Base-by-base conservation (phyloP, 257 asterid species). In the Buddleja alternifolia region DNA sequence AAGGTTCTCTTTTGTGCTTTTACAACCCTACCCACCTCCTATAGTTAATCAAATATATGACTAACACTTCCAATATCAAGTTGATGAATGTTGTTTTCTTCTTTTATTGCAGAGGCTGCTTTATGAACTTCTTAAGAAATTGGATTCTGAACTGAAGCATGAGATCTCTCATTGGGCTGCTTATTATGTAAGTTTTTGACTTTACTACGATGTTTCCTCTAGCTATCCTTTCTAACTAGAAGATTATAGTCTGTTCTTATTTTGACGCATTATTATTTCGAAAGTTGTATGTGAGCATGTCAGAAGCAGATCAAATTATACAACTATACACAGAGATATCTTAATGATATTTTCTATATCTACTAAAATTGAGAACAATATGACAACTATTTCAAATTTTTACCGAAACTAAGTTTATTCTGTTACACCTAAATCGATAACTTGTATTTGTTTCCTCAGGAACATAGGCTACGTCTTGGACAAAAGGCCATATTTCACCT, bases 401-500 rank as follows among this genome's bases (percentile, higher is more conserved):
- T 53, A 48, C n/a, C 17, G 7, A 34, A 14, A 53, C 60, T 4
- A 39, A 60, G 55, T 23, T 12, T 25, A 29, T 10, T 34, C n/a
- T 14, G 41, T 11, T 46, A 60, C 50, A 37, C 45, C 60, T 51
- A 29, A 72, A 45, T 21, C 36, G 56, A 57, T 48, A 19, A 25
- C 46, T 36, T 62, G 40, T 53, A n/a, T 67, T 54, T 69, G 15
- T 41, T 36, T 46, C 56, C 71, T 41, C 97, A 93, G 97, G 96
- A 93, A 68, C 97, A 90, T 64, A 84, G 97, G 76, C 73, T 90
- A 80, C 94, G 90, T 19, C 96, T 88, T 16, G 99, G 99, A 61
- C 97, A 93, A 82, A 93, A 93, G 85, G 93, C 97, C 44, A 90
- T 93, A 79, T 93, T 93, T 79, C 99, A 93, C 81, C 96, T 93